Percentiles rank a stretch among this genome's conserved stretches.
Conservation (phyloP, 257 asterid genomes). For the Voacanga thouarsii region DNA sequence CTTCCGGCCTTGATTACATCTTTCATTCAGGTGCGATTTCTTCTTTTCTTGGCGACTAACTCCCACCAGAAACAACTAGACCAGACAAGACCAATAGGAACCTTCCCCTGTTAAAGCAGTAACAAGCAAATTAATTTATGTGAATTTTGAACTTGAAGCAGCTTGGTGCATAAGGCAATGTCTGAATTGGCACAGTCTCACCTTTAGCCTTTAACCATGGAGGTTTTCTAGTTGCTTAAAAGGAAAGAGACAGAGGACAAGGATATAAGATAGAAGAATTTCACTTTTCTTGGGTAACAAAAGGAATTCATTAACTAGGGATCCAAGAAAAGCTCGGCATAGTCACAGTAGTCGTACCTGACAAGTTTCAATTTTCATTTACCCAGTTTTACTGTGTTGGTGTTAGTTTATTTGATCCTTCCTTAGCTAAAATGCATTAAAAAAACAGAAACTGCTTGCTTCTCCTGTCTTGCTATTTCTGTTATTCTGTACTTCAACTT, state of each 20-base stretch:
- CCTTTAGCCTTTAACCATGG: too few species aligned
- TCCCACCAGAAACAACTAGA: too few species aligned
- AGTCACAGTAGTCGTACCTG: background rate
- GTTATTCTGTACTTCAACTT: background rate
- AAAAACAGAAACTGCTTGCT: background rate
- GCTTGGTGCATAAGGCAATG: too few species aligned
- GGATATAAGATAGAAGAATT: background rate
- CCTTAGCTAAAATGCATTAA: background rate
- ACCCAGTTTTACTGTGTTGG: background rate
- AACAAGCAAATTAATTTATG: too few species aligned
- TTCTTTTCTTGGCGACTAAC: too few species aligned
- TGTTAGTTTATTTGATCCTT: background rate
- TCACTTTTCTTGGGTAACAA: background rate
- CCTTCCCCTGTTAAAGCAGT: too few species aligned
- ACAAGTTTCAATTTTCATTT: background rate
- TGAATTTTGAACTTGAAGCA: too few species aligned
- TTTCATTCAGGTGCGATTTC: too few species aligned
- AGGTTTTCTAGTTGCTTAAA: background rate
- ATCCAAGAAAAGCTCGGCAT: conserved; percentile 1
- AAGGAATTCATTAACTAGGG: background rate
- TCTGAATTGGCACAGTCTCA: too few species aligned
- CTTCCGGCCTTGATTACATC: background rate
- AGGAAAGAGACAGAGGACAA: background rate
- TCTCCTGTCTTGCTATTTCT: background rate
- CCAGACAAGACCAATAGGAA: too few species aligned